phyloP scores from a whole-genome alignment of 169 alveolate species.

The Babesia sp. region DNA sequence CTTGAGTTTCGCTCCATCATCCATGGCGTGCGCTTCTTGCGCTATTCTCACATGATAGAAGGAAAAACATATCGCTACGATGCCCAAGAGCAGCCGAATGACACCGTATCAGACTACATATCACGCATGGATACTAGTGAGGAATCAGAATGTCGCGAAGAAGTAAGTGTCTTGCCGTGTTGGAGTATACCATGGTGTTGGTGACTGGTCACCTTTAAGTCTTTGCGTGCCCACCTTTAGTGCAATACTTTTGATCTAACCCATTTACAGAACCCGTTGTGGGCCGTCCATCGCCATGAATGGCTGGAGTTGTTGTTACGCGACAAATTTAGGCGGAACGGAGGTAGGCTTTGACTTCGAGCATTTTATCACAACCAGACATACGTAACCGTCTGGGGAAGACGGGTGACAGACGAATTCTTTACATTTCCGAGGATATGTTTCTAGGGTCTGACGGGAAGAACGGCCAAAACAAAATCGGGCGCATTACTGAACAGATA shows the following conservation, averaged over 20 bases:
- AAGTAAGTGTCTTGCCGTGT: not conserved
- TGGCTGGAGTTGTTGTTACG: slow-evolving; percentile 70
- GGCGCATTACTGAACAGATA: slow-evolving; percentile 69
- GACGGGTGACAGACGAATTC: slow-evolving; percentile 46
- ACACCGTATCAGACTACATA: not conserved
- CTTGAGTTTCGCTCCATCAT: slow-evolving; percentile 5
- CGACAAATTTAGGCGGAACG: slow-evolving; percentile 69
- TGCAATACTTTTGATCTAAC: not conserved
- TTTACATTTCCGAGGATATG: slow-evolving; percentile 10
- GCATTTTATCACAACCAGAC: not conserved
- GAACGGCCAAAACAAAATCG: slow-evolving; percentile 72
- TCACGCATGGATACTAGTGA: not conserved
- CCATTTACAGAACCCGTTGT: slow-evolving; percentile 58
- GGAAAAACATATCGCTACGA: slow-evolving; percentile 6
- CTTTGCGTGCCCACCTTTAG: not conserved
- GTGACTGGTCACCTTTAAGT: not conserved
- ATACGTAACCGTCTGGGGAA: slow-evolving; percentile 5
- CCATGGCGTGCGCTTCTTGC: slow-evolving; percentile 27
- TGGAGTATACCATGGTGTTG: not conserved
- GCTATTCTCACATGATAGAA: slow-evolving; percentile 8
- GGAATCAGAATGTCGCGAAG: not conserved
- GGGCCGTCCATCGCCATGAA: slow-evolving; percentile 49
- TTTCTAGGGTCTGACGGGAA: slow-evolving; percentile 65
- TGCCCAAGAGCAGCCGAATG: not conserved
- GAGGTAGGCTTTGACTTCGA: not conserved